A percentile compares a stretch with the other conserved stretches of the same genome.
Evolutionary conservation across 192 early-diverging fungal species (phyloP).

Genomic region (Coemansia sp.): DNA sequence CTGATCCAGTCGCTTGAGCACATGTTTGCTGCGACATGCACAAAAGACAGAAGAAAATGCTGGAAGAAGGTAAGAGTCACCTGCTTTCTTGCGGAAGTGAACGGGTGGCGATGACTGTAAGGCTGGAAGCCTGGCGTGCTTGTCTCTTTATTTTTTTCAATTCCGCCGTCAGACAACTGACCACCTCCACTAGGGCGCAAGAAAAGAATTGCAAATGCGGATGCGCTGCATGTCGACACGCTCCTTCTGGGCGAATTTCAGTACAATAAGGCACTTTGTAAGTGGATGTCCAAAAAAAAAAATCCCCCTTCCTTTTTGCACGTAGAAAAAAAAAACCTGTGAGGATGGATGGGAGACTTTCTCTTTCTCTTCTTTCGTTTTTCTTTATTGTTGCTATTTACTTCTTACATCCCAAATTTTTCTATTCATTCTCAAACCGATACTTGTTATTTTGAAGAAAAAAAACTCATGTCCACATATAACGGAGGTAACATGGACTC

Average conservation of each 20-base stretch:
- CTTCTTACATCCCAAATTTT: background rate
- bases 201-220: background rate
- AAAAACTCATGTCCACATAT: background rate
- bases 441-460: background rate
- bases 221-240: background rate
- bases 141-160: constrained; percentile 1
- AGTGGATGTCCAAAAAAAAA: constrained; percentile 3
- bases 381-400: constrained; percentile 6
- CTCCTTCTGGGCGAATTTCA: background rate
- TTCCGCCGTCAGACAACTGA: background rate
- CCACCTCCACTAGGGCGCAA: background rate
- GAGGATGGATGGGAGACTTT: background rate
- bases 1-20: constrained; percentile 1
- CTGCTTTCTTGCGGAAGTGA: background rate
- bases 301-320: background rate
- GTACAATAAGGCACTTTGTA: background rate
- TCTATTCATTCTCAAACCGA: background rate
- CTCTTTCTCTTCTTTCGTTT: background rate
- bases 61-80: background rate
- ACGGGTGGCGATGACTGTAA: background rate
- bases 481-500: constrained; percentile 13
- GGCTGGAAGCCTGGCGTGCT: background rate
- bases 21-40: background rate
- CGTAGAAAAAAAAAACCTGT: background rate
- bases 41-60: background rate